Base-by-base conservation (phyloP, 179 eudicot species). In the Patellifolia procumbens region DNA sequence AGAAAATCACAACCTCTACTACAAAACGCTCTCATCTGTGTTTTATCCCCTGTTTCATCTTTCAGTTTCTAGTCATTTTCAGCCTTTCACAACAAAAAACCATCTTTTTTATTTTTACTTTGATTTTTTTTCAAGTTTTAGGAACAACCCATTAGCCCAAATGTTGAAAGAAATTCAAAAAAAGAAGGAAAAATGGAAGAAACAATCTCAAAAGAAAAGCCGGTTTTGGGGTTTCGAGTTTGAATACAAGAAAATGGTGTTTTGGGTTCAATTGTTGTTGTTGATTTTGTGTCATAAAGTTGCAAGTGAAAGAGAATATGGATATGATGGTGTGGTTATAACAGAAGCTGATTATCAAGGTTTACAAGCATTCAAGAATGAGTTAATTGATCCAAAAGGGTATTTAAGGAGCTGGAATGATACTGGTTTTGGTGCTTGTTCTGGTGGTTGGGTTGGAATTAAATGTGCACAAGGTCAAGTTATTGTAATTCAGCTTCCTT, bases 331-430 rank as follows among this genome's bases (percentile, higher is more conserved):
- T 31, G 86, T 86, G 20, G 62, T 84, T 0, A 80, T 92, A 19
- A 88, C 90, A 0, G 76, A 84, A 67, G 72, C 89, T n/a, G 95
- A 94, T 80, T 88, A 75, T 64, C 89, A 89, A 87, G 91, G 93
- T 0, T 86, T 94, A 15, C 81, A 76, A 73, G 89, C 87, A 68
- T 84, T 86, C 65, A 86, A 84, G 26, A 66, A 79, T 4, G 84
- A 84, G 45, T 26, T 86, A 22, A 78, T 81, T 31, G 89, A 86
- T 61, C 85, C 87, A 66, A 86, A 78, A 63, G 89, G 89, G 67
- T 79, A 35, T 52, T 72, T 86, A 60, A 84, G 32, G 9, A 79
- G 81, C 31, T 86, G 89, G 89, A 86, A 86, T 65, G 87, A 80
- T 68, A 79, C 79, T 37, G 87, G 89, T 0, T 26, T 52, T 24